Conservation (phyloP, 495 filamentous ascomycete species). For the Penicillium arizonense region DNA sequence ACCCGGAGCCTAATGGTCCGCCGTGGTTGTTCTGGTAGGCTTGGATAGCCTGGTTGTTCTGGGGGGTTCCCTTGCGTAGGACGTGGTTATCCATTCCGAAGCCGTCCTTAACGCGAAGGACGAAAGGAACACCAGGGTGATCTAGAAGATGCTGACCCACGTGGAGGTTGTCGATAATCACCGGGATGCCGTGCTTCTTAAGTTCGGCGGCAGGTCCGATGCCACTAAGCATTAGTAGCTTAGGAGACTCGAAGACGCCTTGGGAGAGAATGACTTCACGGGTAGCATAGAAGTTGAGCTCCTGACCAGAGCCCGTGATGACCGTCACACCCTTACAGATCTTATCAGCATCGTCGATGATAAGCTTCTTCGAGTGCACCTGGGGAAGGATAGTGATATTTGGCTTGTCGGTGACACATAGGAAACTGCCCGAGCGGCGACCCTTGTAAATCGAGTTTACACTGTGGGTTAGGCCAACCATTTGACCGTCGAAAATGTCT, state of each 20-base stretch:
- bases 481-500: constrained; percentile 38
- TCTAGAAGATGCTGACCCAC: constrained; percentile 64
- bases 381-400: constrained; percentile 47
- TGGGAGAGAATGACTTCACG: constrained; percentile 58
- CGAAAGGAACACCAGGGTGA: constrained; percentile 44
- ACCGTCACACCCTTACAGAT: constrained; percentile 34
- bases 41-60: constrained; percentile 23
- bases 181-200: constrained; percentile 37
- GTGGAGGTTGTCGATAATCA: constrained; percentile 49
- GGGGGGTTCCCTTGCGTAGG: constrained; percentile 30
- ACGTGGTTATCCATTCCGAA: constrained; percentile 47
- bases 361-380: constrained; percentile 43
- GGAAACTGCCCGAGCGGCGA: constrained; percentile 42
- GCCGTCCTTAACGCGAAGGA: constrained; percentile 50
- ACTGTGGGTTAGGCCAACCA: constrained; percentile 47
- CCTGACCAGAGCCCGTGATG: constrained; percentile 30
- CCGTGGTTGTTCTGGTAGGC: constrained; percentile 40
- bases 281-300: constrained; percentile 5
- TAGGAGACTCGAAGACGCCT: constrained; percentile 58
- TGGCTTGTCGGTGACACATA: constrained; percentile 46
- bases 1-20: constrained; percentile 43
- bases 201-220: constrained; percentile 53
- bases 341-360: constrained; percentile 38
- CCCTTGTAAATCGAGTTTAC: constrained; percentile 54
- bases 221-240: constrained; percentile 62